Evolutionary conservation across 306 rosid genomes (phyloP), one percentile per base, ranked within the genome.

Genomic region (Acacia confusa): DNA sequence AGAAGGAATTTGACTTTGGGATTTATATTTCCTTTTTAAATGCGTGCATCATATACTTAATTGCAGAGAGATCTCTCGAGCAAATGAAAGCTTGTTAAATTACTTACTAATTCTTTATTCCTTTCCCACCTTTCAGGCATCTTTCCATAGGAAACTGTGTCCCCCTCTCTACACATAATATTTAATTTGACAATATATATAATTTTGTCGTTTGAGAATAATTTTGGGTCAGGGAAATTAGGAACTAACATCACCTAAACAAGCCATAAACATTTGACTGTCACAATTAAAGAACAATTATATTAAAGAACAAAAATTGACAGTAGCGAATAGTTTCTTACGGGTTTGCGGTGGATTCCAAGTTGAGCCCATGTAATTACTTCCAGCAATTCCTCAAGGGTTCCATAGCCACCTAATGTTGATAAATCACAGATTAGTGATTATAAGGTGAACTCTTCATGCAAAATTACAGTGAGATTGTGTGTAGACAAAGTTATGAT

Each of bases 291-390:
- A 20, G 38, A 57, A 74, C 9, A 38, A 67, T 3, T n/a, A n/a
- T n/a, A 30, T 14, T 20, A 43, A 60, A 20, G 38, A 57, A 74
- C 9, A 38, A 67, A 2, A 24, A 20, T 24, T 24, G 34, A 70
- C 17, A 13, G 14, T 0, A 4, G 22, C 9, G 24, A 60, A 61
- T 14, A 25, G 44, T 80, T 74, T 78, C 92, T 84, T 81, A 95
- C 99, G 36, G 99, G 99, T 86, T 96, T 96, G 83, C 92, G 90
- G 80, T 96, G 99, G 68, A 96, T 96, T 50, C 99, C 98, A 70
- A 96, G 98, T 84, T 96, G 99, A 83, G 99, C 99, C 99, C 99
- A 96, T 38, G 99, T 96, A 84, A 96, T 96, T 76, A 96, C 97
- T 88, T 96, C 99, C 4, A 96, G 92, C 86, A 96, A 90, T 84